Base-by-base conservation (phyloP, 2,329 filamentous ascomycete species). In the Scopulariopsis brevicaulis region DNA sequence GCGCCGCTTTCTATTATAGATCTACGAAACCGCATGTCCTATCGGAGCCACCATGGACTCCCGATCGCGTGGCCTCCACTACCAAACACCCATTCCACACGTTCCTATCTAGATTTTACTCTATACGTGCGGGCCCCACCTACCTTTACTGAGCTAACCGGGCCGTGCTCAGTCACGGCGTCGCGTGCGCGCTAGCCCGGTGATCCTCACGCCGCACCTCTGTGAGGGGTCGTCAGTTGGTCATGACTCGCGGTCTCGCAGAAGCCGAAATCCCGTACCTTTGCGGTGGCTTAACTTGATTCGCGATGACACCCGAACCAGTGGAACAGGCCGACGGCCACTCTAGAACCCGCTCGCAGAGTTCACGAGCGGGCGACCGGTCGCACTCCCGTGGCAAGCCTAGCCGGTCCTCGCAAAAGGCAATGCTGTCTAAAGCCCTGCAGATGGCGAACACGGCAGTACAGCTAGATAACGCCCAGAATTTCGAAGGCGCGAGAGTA, bases 381-480 rank as follows among this genome's bases (percentile, higher is more conserved):
- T 43, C 54, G 10, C 54, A 48, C 14, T 50, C 54, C 32, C 43
- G 56, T 32, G 51, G 57, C 54, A 77, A 77, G 61, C 73, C 73
- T n/a, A 53, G 25, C 37, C 59, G 59, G 53, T 82, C 83, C 15
- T 90, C 88, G 1, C 88, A 97, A 69, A 97, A 96, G 75, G 89
- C 86, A 12, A 97, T 97, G 92, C 80, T 99, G 40, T 96, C 93
- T n/a, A 89, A 89, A 65, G 94, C 94, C 0, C 76, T 99, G 58
- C 88, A 96, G 68, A 96, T 96, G 73, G 94, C 94, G 55, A 96
- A 99, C 67, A 93, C 90, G 14, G 94, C 94, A 24, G 94, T 99
- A 28, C 82, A 96, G 63, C 81, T 99, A 48, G 94, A 99, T 73
- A 97, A 96, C 80, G 91, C 90, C 15, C 89, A 94, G 66, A 96